Evolutionary conservation across 345 rosid genomes (phyloP).

Genomic region (Clarkia xantiana): DNA sequence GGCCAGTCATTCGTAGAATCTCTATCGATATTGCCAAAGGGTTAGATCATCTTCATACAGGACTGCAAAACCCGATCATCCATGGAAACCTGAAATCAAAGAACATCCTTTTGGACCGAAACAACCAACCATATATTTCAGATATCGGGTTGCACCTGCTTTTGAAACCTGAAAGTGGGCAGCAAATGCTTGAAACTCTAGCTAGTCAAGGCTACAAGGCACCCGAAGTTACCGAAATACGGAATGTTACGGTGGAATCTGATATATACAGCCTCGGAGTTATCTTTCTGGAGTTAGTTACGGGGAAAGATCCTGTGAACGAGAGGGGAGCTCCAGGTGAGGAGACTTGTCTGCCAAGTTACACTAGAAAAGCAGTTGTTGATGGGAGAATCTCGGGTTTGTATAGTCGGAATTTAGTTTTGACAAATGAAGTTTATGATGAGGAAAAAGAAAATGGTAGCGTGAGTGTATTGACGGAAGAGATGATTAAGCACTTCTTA

Average conservation of each 20-base stretch:
- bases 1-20: slow-evolving; percentile 42
- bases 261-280: slow-evolving; percentile 75
- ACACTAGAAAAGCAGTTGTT: slow-evolving; percentile 46
- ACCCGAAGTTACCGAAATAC: slow-evolving; percentile 84
- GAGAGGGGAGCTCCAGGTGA: slow-evolving; percentile 51
- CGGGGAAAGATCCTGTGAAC: slow-evolving; percentile 56
- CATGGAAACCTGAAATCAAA: slow-evolving; percentile 84
- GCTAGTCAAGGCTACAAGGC: slow-evolving; percentile 80
- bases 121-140: slow-evolving; percentile 38
- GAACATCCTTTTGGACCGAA: slow-evolving; percentile 48
- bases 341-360: slow-evolving; percentile 53
- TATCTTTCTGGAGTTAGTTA: slow-evolving; percentile 60
- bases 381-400: slow-evolving; percentile 45
- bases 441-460: slow-evolving; percentile 5
- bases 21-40: slow-evolving; percentile 55
- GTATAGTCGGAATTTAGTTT: slow-evolving; percentile 48
- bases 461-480: slow-evolving; percentile 34
- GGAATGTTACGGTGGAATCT: slow-evolving; percentile 47
- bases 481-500: slow-evolving; percentile 42
- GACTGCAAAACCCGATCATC: slow-evolving; percentile 37
- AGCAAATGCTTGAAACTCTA: slow-evolving; percentile 68
- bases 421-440: slow-evolving; percentile 16
- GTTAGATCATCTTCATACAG: slow-evolving; percentile 63
- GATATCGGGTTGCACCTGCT: slow-evolving; percentile 64
- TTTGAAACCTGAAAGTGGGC: slow-evolving; percentile 46